phyloP scores from a whole-genome alignment of 768 basidiomycete species.

The Xerocomellus dryophilus region DNA sequence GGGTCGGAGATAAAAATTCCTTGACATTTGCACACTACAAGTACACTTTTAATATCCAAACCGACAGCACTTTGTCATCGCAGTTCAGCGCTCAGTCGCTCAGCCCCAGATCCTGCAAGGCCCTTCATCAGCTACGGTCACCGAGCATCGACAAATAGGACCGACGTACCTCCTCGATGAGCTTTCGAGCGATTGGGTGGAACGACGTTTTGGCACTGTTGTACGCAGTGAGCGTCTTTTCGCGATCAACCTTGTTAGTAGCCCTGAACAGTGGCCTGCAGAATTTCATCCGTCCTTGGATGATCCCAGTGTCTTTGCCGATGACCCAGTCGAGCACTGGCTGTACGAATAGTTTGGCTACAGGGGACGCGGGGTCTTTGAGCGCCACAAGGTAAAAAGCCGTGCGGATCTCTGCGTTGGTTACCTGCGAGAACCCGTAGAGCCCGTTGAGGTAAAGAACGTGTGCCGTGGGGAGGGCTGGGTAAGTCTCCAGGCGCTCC shows the following conservation, averaged over 20 bases:
- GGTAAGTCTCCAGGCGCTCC: slow-evolving; percentile 44
- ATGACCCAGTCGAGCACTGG: slow-evolving; percentile 46
- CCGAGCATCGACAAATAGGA: neutral
- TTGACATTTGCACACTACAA: too few relatives aligned
- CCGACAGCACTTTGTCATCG: too few relatives aligned
- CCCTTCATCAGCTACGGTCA: neutral
- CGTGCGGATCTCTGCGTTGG: slow-evolving; percentile 52
- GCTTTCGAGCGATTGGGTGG: slow-evolving; percentile 50
- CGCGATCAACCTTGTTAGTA: slow-evolving; percentile 35
- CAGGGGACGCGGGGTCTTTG: slow-evolving; percentile 32
- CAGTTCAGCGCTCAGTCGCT: neutral
- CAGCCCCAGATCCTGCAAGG: slow-evolving; percentile 26
- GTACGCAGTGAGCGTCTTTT: slow-evolving; percentile 38
- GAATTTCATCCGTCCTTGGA: slow-evolving; percentile 57
- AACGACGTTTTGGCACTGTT: slow-evolving; percentile 34
- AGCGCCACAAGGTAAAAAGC: slow-evolving; percentile 53
- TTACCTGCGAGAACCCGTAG: slow-evolving; percentile 41
- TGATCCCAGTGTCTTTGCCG: slow-evolving; percentile 38
- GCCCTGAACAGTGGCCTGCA: slow-evolving; percentile 48
- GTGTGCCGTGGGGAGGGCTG: slow-evolving; percentile 42
- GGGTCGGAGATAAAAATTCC: too few relatives aligned
- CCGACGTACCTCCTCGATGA: slow-evolving; percentile 46
- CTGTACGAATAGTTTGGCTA: slow-evolving; percentile 33
- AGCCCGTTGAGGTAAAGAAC: slow-evolving; percentile 41
- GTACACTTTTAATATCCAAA: too few relatives aligned